Percentiles rank a stretch among this genome's conserved stretches.
Conservation (phyloP, 352 stramenopile species). For the Phytophthora syringae region DNA sequence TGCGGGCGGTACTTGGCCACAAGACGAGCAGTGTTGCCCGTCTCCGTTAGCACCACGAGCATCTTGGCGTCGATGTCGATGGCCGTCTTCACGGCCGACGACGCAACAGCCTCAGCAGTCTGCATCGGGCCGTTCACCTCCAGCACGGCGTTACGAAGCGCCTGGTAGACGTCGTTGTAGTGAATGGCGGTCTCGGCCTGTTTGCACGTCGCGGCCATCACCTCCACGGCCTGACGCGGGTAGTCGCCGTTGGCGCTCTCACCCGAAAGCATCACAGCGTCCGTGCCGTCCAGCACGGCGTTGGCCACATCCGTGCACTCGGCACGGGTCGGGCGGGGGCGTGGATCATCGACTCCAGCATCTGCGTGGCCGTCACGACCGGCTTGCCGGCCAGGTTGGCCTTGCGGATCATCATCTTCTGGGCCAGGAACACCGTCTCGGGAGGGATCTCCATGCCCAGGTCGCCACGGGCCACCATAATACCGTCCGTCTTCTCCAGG, state of each 20-base stretch:
- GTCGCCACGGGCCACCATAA: constrained; percentile 99
- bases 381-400: constrained; percentile 97
- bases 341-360: constrained; percentile 99
- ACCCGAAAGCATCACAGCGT: constrained; percentile 98
- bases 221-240: constrained; percentile 93
- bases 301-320: constrained; percentile 99
- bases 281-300: constrained; percentile 97
- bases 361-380: constrained; percentile 98
- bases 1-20: constrained; percentile 95
- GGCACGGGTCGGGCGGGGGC: constrained; percentile 98
- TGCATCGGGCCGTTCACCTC: constrained; percentile 70
- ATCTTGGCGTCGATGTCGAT: constrained; percentile 97
- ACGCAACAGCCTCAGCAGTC: constrained; percentile 96
- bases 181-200: constrained; percentile 92
- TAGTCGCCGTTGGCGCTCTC: constrained; percentile 99
- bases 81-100: constrained; percentile 97
- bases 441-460: constrained; percentile 98
- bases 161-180: constrained; percentile 89
- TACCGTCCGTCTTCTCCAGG: constrained; percentile 96
- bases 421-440: constrained; percentile 98
- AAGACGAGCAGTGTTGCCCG: constrained; percentile 92
- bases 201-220: constrained; percentile 94
- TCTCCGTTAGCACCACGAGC: constrained; percentile 97
- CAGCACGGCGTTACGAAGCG: constrained; percentile 77
- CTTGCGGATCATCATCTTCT: constrained; percentile 99